Base-by-base conservation (phyloP, 2,329 filamentous ascomycete species). In the Davidsoniella virescens region DNA sequence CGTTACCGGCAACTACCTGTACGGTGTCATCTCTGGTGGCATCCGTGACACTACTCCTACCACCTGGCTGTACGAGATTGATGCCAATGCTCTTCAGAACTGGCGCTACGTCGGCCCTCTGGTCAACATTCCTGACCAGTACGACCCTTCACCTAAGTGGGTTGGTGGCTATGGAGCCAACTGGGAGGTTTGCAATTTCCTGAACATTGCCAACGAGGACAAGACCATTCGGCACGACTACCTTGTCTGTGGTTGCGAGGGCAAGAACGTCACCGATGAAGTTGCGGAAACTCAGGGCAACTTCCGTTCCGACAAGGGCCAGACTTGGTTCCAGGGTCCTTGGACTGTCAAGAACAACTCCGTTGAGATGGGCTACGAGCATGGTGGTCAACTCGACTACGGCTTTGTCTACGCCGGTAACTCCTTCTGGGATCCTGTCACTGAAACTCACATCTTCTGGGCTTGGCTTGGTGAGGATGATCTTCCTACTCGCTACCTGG, bases 21-120 rank as follows among this genome's bases (percentile, higher is more conserved):
- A 66, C 54, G 68, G 67, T 16, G 62, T 71, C 44, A 60, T 71
- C 25, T 67, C 68, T 3, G 58, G 56, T 12, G 56, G 57, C 10
- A 52, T 58, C 46, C 56, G 56, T 16, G 49, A 45, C 23, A 52
- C 16, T 14, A 57, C 56, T 2, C 56, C 58, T 16, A 55, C 57
- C 37, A 41, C 55, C 2, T 57, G 56, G 41, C 40, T 59, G 17
- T 59, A 59, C 56, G 50, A 47, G 38, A 54, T 56, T 6, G 20
- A 55, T 33, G 50, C 50, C 47, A 46, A 47, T 10, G 48, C 56
- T 45, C 47, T 59, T 9, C 40, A 49, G 20, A 43, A 55, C 25
- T 59, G 58, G 58, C 20, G 52, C 33, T 56, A 56, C 36, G 44
- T 58, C 5, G 55, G 54, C 23, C 51, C 8, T 33, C 51, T 53